Percentiles rank a stretch among this genome's conserved stretches.
Evolutionary conservation across 2,329 filamentous ascomycete species (phyloP).

Genomic region (Stemphylium lycopersici): DNA sequence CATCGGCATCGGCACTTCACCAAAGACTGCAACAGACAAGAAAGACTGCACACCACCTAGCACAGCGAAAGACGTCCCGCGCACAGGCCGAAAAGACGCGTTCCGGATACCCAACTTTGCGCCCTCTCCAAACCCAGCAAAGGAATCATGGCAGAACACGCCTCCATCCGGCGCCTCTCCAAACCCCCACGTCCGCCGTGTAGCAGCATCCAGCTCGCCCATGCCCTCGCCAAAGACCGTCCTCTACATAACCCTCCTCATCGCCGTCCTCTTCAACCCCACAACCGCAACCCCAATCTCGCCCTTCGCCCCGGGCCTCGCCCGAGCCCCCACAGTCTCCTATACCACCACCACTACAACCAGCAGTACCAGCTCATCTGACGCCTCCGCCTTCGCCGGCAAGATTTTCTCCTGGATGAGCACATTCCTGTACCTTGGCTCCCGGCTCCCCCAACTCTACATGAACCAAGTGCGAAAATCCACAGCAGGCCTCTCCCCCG

Average conservation of each 20-base stretch:
- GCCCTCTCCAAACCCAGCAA: conserved; percentile 35
- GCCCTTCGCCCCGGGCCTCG: conserved; percentile 31
- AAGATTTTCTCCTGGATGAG: conserved; percentile 53
- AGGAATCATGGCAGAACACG: conserved; percentile 35
- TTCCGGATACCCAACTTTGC: conserved; percentile 49
- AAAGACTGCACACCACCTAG: conserved; percentile 18
- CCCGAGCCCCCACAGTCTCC: conserved; percentile 19
- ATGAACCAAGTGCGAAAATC: conserved; percentile 69
- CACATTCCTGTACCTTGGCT: conserved; percentile 50
- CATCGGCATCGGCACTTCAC: conserved; percentile 20
- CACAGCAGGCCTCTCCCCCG: conserved; percentile 66
- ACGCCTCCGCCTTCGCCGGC: conserved; percentile 45
- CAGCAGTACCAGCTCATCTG: conserved; percentile 14
- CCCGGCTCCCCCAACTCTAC: conserved; percentile 64
- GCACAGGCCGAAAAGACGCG: conserved; percentile 40
- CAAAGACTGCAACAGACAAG: conserved; percentile 12
- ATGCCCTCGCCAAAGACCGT: conserved; percentile 55
- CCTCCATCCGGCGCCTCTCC: conserved; percentile 27
- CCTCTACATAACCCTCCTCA: conserved; percentile 54
- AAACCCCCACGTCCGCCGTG: conserved; percentile 40
- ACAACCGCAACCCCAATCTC: conserved; percentile 39
- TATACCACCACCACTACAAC: conserved; percentile 9
- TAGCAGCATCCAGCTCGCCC: conserved; percentile 49
- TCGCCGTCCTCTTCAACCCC: conserved; percentile 51
- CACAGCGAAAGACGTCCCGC: conserved; percentile 30